Conservation (phyloP, 106 monocot species). For the Alisma plantagoaquatica region DNA sequence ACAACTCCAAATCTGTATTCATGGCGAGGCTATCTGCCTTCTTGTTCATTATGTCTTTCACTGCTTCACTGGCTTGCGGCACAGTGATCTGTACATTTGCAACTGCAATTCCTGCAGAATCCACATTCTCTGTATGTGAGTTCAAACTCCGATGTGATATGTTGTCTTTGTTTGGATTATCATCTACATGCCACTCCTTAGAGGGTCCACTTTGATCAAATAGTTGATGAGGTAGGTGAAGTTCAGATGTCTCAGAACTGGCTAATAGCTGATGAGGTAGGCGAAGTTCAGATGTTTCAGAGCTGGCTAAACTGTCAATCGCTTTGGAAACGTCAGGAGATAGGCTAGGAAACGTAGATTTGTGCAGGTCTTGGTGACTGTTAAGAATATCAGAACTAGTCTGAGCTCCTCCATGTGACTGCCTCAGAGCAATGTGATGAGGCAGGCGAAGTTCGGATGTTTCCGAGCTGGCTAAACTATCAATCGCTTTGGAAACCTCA, state of each 20-base stretch:
- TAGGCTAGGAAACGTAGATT: no score
- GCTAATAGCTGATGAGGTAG: slow-evolving; percentile 49
- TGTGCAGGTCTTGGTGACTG: no score
- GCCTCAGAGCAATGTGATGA: slow-evolving; percentile 40
- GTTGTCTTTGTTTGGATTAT: no score
- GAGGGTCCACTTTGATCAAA: slow-evolving; percentile 15
- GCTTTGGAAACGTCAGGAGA: no score
- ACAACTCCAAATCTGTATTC: slow-evolving; percentile 8
- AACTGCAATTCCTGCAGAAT: slow-evolving; percentile 1
- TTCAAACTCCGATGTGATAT: no score
- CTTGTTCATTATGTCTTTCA: slow-evolving; percentile 7
- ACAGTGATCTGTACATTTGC: neutral
- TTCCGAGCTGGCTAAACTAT: no score
- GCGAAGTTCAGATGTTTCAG: slow-evolving; percentile 6
- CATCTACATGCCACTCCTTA: no score
- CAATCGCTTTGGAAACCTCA: no score
- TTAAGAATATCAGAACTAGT: no score
- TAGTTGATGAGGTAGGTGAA: slow-evolving; percentile 38
- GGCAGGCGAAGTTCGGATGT: slow-evolving; percentile 22
- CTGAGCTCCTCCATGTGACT: no score
- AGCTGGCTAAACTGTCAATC: no score
- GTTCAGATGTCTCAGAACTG: slow-evolving; percentile 8
- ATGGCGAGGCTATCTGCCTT: neutral
- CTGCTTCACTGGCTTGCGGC: slow-evolving; percentile 8
- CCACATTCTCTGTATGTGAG: neutral